Conservation (phyloP, 164 flowering plant species). For the Dillenia turbinata region DNA sequence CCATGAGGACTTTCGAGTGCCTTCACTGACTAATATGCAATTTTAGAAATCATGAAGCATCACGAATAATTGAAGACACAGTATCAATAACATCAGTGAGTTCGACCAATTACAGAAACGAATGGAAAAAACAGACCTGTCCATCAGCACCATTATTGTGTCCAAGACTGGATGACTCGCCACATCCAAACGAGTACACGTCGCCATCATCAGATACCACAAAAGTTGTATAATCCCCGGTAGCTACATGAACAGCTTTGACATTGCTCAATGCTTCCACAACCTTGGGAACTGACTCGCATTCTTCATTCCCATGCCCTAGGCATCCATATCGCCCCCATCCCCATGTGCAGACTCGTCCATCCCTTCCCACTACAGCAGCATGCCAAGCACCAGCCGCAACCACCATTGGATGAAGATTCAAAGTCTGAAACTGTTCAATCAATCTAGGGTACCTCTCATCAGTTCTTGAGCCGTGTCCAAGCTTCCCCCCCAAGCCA, state of each 20-base stretch:
- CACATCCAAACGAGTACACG: constrained; percentile 96
- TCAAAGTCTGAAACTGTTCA: constrained; percentile 72
- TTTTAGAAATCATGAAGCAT: too few species aligned
- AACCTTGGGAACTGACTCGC: constrained; percentile 86
- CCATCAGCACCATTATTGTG: constrained; percentile 54
- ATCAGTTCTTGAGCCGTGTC: constrained; percentile 79
- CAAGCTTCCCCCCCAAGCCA: constrained; percentile 97
- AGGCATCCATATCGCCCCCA: constrained; percentile 99
- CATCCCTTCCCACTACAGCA: constrained; percentile 90
- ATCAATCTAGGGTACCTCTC: constrained; percentile 85
- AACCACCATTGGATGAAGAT: constrained; percentile 81
- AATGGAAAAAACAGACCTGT: constrained; percentile 44
- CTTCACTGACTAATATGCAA: too few species aligned
- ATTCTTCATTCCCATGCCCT: constrained; percentile 95
- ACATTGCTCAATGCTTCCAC: constrained; percentile 66
- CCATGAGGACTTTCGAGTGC: too few species aligned
- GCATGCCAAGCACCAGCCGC: constrained; percentile 99
- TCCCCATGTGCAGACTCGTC: constrained; percentile 99
- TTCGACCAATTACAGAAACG: background rate
- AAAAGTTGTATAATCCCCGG: constrained; percentile 96
- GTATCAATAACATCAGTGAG: too few species aligned
- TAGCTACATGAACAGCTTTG: constrained; percentile 92
- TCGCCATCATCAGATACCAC: constrained; percentile 89
- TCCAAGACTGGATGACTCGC: constrained; percentile 96
- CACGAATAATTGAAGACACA: too few species aligned